Base-by-base conservation (phyloP, 202 grass and related monocot species). In the Musa balbisiana region DNA sequence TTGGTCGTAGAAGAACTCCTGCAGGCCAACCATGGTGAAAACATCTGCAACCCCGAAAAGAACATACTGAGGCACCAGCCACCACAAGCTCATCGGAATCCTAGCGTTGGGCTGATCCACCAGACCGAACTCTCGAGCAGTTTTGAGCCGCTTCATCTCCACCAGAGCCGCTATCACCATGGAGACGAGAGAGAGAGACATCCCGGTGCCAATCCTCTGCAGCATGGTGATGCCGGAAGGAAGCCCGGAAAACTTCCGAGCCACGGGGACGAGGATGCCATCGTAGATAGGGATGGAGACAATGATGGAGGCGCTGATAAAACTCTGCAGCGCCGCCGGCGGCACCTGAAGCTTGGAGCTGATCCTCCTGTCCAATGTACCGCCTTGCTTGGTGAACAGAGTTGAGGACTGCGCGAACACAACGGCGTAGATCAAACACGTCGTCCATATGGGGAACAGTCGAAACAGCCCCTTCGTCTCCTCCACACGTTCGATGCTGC, bases 1-100 rank as follows among this genome's bases (percentile, higher is more conserved):
- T 69, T 93, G 87, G 49, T 89, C 87, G 21, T 93, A 89, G 78
- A 87, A 90, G 68, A 90, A 85, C 71, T 90, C 91, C 33, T 93
- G 85, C 78, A 93, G 62, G 2, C 91, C 91, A 0, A 93, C 55
- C 3, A 82, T 63, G 1, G 85, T 77, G 11, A 93, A 85, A 51
- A 84, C 87, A 63, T 87, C 85, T 1, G 77, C 78, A 24, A 90
- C 52, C 43, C 91, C 91, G 14, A 80, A 77, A 19, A 89, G 15
- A 14, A 81, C 49, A 49, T 87, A 87, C 67, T 93, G 91, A 23
- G 85, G 91, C 60, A 90, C 75, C 22, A 90, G 9, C 87, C 91
- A 93, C 24, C 71, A 78, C 78, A 83, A 83, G 51, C 52, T 80
- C 87, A 93, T 90, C 2, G 87, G 90, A 71, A 92, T 60, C 10